Base-by-base conservation (phyloP, 257 asterid genomes). In the Striga asiatica region DNA sequence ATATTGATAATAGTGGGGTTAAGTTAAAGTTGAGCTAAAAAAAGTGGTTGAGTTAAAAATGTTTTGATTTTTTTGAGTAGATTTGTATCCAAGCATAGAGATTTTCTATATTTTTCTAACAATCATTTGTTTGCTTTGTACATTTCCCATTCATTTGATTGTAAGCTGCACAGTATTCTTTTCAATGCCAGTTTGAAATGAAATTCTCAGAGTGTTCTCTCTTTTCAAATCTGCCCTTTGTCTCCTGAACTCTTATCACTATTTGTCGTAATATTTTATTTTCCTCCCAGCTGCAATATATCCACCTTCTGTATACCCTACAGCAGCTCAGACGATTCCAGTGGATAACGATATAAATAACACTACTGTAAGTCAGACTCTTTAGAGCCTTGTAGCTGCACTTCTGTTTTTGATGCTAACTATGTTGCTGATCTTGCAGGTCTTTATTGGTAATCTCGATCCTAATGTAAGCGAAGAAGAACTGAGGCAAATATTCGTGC, bases 381-480 rank as follows among this genome's bases (percentile, higher is more conserved):
- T 56, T n/a, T 54, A 8, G 39, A 21, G 16, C 47, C 45, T 10
- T 61, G 50, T 51, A 52, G 53, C 42, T 42, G 38, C 11, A 14
- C 21, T 8, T 54, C 8, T 46, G 42, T 22, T 56, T 68, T 32
- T 13, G 14, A 14, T 42, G 18, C 23, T 74, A 56, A 62, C 49
- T 20, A 48, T 58, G 53, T 67, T 65, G 45, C 60, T 51, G 24
- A 37, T 50, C 39, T 67, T 64, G 67, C 84, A 89, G 97, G 81
- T 80, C 59, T 89, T 79, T 66, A 55, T 89, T 42, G 97, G 96
- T 32, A 89, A 86, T 79, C 79, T 89, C 66, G 97, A 89, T 58
- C 81, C 81, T 19, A 89, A 81, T 62, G 73, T 79, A 61, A 64
- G 84, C 34, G 97, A 89, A 61, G 97, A 89, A 56, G 97, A 89